Evolutionary conservation across 2,329 filamentous ascomycete genomes (phyloP).

Genomic region (Ceratocystis harringtonii): DNA sequence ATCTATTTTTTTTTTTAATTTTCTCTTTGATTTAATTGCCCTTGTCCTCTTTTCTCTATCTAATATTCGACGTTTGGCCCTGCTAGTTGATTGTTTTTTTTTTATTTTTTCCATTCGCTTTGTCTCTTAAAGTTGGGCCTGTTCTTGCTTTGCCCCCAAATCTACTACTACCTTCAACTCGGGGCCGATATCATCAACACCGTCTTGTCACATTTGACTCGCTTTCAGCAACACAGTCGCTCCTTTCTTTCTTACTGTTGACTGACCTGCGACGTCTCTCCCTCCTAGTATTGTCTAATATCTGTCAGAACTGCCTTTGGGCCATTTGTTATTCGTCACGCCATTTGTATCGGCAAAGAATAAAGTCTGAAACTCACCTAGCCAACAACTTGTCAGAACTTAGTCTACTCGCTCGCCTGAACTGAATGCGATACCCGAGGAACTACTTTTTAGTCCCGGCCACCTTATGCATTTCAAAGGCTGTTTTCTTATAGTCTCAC

Average conservation of each 20-base stretch:
- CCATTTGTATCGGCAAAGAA: not conserved
- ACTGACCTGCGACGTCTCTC: conserved; percentile 4
- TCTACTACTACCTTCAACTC: not conserved
- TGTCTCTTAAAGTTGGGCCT: not conserved
- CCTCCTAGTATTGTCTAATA: not conserved
- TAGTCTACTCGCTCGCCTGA: not conserved
- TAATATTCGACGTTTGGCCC: not conserved
- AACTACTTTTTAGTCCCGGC: not conserved
- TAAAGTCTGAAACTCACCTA: not conserved
- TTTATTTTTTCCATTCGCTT: not conserved
- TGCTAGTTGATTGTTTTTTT: not conserved
- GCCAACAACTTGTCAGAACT: not conserved
- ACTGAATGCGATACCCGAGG: not conserved
- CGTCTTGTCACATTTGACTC: not conserved
- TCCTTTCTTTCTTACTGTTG: conserved; percentile 16
- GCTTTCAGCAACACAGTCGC: conserved; percentile 14
- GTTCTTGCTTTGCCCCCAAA: not conserved
- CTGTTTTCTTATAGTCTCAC: not conserved
- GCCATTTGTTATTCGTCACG: not conserved
- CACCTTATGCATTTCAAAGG: not conserved
- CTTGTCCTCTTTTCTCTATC: not conserved
- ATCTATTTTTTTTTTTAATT: not conserved
- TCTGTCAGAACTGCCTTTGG: not conserved
- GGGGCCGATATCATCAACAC: not conserved
- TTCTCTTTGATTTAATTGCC: not conserved